phyloP scores from a whole-genome alignment of 129 eudicot genomes.

The Silybum marianum region DNA sequence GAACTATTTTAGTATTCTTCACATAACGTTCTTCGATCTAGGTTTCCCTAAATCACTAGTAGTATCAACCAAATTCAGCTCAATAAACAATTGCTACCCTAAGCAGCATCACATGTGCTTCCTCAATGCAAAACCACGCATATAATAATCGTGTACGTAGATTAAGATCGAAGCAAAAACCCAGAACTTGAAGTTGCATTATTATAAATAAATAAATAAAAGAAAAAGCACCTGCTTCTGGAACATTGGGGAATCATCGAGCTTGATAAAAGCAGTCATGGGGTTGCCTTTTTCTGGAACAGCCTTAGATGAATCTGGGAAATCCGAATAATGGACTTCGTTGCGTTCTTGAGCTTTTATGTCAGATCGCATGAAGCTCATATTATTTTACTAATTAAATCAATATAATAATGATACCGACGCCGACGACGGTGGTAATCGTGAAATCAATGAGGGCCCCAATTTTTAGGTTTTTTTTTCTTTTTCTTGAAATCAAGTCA shows the following conservation, averaged over 20 bases:
- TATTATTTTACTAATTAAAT: conserved; percentile 1
- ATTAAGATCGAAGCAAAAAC: conserved; percentile 25
- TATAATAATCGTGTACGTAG: background rate
- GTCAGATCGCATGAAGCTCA: conserved; percentile 33
- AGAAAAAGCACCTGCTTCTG: conserved; percentile 67
- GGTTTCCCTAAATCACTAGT: conserved; percentile 28
- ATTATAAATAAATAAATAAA: background rate
- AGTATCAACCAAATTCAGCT: conserved; percentile 15
- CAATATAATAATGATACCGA: background rate
- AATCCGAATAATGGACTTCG: conserved; percentile 13
- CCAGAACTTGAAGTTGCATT: conserved; percentile 19
- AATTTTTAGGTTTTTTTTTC: background rate
- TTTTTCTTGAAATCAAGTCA: background rate
- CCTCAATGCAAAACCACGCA: background rate
- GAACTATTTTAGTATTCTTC: conserved; percentile 3
- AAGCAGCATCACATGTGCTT: background rate
- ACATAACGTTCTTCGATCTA: background rate
- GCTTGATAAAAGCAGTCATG: conserved; percentile 81
- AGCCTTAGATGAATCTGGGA: conserved; percentile 29
- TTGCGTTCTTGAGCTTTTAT: conserved; percentile 12
- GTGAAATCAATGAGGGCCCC: background rate
- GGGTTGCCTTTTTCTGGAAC: conserved; percentile 22
- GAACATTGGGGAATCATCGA: conserved; percentile 95
- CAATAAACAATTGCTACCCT: background rate
- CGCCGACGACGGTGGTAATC: conserved; percentile 25